Percentiles rank a stretch among this genome's conserved stretches.
Conservation (phyloP, 306 rosid species). For the Begonia peltatifolia region DNA sequence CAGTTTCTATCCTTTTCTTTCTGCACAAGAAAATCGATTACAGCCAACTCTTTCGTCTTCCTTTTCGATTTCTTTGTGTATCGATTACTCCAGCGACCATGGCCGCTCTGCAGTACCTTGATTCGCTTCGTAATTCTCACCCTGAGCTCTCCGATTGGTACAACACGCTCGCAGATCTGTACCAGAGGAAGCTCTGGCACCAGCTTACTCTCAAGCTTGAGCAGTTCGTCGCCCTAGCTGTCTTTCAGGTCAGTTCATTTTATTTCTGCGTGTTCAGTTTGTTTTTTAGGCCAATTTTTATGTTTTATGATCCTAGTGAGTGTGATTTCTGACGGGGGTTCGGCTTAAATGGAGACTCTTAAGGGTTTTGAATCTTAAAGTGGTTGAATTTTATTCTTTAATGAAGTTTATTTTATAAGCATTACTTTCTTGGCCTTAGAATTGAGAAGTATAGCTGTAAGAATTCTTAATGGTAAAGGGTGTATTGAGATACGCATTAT, state of each 20-base stretch:
- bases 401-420: background rate
- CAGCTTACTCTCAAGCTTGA: constrained; percentile 99
- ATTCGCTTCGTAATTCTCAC: constrained; percentile 67
- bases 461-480: too few relatives aligned
- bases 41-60: background rate
- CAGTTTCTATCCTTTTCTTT: constrained; percentile 31
- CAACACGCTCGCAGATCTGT: constrained; percentile 91
- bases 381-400: background rate
- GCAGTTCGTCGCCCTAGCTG: constrained; percentile 82
- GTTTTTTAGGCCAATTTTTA: constrained; percentile 3
- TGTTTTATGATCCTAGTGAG: background rate
- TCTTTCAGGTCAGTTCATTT: constrained; percentile 52
- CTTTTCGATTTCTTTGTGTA: constrained; percentile 7
- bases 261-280: background rate
- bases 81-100: constrained; percentile 21
- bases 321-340: constrained; percentile 1
- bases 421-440: too few relatives aligned
- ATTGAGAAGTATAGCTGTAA: too few relatives aligned
- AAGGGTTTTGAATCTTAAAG: constrained; percentile 38
- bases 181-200: constrained; percentile 98
- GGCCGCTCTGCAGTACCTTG: constrained; percentile 96
- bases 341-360: constrained; percentile 7
- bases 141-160: constrained; percentile 93
- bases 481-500: too few relatives aligned
- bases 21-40: constrained; percentile 25